Conservation (phyloP, 441 rosid genomes). For the Kokia cookei region DNA sequence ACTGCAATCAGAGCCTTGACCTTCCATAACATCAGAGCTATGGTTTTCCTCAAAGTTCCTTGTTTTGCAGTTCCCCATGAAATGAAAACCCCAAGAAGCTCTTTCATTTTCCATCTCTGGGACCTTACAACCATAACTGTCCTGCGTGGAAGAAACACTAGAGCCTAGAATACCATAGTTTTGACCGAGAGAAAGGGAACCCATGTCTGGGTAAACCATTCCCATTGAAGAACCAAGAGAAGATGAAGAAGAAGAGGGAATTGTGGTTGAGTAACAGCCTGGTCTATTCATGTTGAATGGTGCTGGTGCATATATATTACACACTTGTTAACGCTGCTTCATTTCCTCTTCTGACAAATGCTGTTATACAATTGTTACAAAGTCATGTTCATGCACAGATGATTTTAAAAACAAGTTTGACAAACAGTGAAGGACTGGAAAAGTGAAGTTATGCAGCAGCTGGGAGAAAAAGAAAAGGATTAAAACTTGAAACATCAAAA, state of each 20-base stretch:
- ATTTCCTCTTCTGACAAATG: conserved; percentile 35
- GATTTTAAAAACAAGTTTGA: background rate
- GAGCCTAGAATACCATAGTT: conserved; percentile 12
- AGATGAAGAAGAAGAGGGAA: conserved; percentile 11
- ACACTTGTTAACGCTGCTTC: conserved; percentile 31
- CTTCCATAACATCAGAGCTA: conserved; percentile 5
- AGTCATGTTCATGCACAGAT: conserved; percentile 25
- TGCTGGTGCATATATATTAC: conserved; percentile 17
- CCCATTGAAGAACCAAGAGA: conserved; percentile 23
- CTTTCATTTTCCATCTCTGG: conserved; percentile 15
- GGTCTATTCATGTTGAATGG: conserved; percentile 17
- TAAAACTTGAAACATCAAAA: background rate
- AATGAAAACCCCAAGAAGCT: conserved; percentile 27
- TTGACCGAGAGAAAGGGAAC: conserved; percentile 43
- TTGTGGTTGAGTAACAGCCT: background rate
- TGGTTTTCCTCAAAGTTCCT: conserved; percentile 12
- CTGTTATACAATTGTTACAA: conserved; percentile 53
- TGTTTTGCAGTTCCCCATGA: conserved; percentile 6
- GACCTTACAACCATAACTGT: background rate
- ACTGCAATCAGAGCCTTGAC: conserved; percentile 23
- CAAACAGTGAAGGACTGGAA: background rate
- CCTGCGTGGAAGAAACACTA: conserved; percentile 18
- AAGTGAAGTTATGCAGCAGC: background rate
- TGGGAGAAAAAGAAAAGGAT: background rate
- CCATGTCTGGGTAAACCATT: conserved; percentile 45